Evolutionary conservation across 2,329 filamentous ascomycete species (phyloP).

Genomic region (Calonectria hawksworthii): DNA sequence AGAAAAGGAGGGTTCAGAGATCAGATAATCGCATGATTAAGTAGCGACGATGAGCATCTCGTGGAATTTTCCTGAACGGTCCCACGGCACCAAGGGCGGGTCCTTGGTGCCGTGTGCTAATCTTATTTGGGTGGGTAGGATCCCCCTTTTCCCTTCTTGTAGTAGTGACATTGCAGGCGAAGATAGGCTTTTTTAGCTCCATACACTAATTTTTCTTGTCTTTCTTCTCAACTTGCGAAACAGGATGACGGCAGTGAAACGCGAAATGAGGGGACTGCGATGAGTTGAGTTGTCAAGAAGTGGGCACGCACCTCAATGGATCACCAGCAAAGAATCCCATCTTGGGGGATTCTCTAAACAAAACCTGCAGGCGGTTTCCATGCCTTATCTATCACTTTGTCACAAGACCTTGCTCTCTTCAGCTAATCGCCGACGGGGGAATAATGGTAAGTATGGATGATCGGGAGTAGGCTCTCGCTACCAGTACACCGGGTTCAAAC

Average conservation of each 20-base stretch:
- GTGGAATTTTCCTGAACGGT: neutral
- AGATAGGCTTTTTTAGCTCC: neutral
- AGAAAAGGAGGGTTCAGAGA: neutral
- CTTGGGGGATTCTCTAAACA: neutral
- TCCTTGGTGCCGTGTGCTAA: neutral
- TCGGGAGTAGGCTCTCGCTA: neutral
- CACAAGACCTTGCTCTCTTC: neutral
- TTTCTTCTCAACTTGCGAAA: neutral
- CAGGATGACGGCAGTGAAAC: neutral
- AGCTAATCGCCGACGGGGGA: neutral
- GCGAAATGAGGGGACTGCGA: neutral
- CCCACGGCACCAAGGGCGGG: neutral
- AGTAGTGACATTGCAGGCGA: neutral
- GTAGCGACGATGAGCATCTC: neutral
- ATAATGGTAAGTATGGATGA: neutral
- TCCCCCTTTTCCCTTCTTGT: neutral
- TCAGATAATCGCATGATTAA: neutral
- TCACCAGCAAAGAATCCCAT: neutral
- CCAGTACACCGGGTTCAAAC: neutral
- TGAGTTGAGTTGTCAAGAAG: neutral
- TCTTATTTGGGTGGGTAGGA: slow-evolving; percentile 1
- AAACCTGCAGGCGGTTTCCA: neutral
- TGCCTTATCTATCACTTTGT: neutral
- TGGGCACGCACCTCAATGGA: too few species aligned
- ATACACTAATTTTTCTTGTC: neutral